These are phyloP conservation scores for Fusarium vanettenii DNA, from an alignment of 2,329 filamentous ascomycete genomes.

Conservation along the genomic window DNA sequence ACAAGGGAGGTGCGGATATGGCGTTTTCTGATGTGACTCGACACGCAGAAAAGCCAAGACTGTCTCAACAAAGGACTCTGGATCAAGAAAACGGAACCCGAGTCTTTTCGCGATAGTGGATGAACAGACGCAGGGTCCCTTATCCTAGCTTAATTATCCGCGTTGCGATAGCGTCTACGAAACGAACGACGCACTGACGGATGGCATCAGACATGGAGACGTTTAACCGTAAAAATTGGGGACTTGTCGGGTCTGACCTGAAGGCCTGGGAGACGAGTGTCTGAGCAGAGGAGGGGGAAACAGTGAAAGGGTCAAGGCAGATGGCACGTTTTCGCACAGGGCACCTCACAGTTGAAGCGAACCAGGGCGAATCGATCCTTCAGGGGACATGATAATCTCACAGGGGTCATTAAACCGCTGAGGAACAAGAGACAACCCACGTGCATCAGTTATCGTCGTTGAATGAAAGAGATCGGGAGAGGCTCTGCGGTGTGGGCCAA, in stretches of 20 bases:
- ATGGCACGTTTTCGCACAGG: neutral
- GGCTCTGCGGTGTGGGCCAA: slow-evolving; percentile 20
- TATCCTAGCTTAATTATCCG: neutral
- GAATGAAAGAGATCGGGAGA: slow-evolving; percentile 13
- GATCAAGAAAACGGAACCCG: neutral
- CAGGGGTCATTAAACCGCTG: neutral
- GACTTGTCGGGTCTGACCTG: neutral
- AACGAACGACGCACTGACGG: neutral
- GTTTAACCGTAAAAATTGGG: slow-evolving; percentile 1
- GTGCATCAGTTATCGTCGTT: slow-evolving; percentile 28
- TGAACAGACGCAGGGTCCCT: neutral
- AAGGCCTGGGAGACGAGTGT: neutral
- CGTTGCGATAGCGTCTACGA: neutral
- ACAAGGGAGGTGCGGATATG: slow-evolving; percentile 1
- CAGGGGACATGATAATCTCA: neutral
- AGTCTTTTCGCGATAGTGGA: neutral
- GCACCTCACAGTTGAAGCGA: neutral
- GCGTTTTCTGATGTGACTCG: neutral
- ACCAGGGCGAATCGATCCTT: neutral
- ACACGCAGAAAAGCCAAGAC: neutral
- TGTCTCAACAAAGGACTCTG: neutral
- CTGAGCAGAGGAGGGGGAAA: neutral
- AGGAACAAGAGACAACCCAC: slow-evolving; percentile 17
- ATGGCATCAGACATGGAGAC: neutral
- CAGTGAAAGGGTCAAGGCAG: neutral